Percentiles rank a stretch among this genome's conserved stretches.
phyloP scores from a whole-genome alignment of 164 flowering plant genomes.

The Dillenia suffruticosa region DNA sequence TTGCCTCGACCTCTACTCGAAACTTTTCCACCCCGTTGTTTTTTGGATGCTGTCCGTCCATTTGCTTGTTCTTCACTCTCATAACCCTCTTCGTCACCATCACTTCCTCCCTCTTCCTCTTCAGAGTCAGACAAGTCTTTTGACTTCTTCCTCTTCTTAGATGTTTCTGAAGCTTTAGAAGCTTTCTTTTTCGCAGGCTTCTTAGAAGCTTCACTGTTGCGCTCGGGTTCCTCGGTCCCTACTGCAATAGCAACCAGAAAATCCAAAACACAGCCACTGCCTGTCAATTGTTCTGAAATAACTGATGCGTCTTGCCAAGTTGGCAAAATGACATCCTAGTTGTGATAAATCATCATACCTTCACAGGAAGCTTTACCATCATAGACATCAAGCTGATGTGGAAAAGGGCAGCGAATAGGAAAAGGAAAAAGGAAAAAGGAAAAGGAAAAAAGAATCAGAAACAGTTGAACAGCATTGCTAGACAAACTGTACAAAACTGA shows the following conservation, averaged over 20 bases:
- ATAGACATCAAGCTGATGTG: slow-evolving; percentile 72
- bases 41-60: slow-evolving; percentile 29
- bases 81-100: slow-evolving; percentile 13
- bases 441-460: background rate
- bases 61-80: slow-evolving; percentile 38
- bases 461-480: background rate
- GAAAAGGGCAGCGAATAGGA: slow-evolving; percentile 6
- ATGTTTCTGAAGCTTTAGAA: slow-evolving; percentile 34
- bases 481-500: background rate
- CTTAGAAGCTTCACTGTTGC: slow-evolving; percentile 18
- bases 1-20: slow-evolving; percentile 48
- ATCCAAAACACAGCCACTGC: background rate
- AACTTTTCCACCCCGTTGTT: slow-evolving; percentile 37
- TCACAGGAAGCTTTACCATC: slow-evolving; percentile 73
- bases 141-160: slow-evolving; percentile 62
- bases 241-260: slow-evolving; percentile 4
- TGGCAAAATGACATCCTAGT: background rate
- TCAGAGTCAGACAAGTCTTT: slow-evolving; percentile 56
- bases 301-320: background rate
- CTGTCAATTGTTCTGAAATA: background rate
- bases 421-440: background rate
- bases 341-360: slow-evolving; percentile 39
- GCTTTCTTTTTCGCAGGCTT: slow-evolving; percentile 33
- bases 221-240: slow-evolving; percentile 36
- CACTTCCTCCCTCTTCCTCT: slow-evolving; percentile 36